A percentile compares a stretch with the other conserved stretches of the same genome.
Evolutionary conservation across 148 eudicot species (phyloP).

Genomic region (Nepenthes gracilis): DNA sequence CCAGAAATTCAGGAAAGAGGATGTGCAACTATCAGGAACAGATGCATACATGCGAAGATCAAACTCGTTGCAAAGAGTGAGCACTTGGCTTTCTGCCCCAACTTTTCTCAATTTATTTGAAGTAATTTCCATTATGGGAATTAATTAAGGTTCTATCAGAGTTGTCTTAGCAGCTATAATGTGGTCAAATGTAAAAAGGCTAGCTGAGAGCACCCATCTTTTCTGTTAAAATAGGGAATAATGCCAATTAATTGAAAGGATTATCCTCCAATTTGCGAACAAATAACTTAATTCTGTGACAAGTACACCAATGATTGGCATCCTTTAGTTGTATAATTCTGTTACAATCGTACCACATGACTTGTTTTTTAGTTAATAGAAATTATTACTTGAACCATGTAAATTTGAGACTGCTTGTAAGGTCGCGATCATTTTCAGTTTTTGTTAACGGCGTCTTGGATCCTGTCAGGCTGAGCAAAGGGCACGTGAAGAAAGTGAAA

Average conservation of each 20-base stretch:
- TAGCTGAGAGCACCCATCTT: too few relatives aligned
- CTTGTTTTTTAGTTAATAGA: too few relatives aligned
- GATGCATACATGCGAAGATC: conserved; percentile 91
- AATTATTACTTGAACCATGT: too few relatives aligned
- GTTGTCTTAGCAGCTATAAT: too few relatives aligned
- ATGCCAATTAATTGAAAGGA: neutral
- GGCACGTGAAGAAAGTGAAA: conserved; percentile 94
- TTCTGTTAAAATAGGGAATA: too few relatives aligned
- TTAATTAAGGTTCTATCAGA: too few relatives aligned
- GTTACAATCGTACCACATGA: too few relatives aligned
- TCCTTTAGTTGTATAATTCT: neutral
- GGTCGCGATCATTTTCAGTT: too few relatives aligned
- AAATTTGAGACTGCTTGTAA: too few relatives aligned
- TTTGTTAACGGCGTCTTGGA: neutral
- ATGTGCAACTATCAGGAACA: conserved; percentile 57
- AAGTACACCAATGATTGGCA: neutral
- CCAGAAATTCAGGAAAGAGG: conserved; percentile 92
- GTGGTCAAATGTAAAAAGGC: too few relatives aligned
- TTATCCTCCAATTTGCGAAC: neutral
- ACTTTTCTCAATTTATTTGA: neutral
- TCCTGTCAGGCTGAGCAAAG: conserved; percentile 69
- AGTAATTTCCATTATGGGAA: conserved; percentile 1
- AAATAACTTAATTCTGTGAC: neutral
- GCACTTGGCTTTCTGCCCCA: conserved; percentile 9
- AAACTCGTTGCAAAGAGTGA: conserved; percentile 68